A percentile compares a stretch with the other conserved stretches of the same genome.
Conservation (phyloP, 768 basidiomycete species). For the Jaapia argillacea region DNA sequence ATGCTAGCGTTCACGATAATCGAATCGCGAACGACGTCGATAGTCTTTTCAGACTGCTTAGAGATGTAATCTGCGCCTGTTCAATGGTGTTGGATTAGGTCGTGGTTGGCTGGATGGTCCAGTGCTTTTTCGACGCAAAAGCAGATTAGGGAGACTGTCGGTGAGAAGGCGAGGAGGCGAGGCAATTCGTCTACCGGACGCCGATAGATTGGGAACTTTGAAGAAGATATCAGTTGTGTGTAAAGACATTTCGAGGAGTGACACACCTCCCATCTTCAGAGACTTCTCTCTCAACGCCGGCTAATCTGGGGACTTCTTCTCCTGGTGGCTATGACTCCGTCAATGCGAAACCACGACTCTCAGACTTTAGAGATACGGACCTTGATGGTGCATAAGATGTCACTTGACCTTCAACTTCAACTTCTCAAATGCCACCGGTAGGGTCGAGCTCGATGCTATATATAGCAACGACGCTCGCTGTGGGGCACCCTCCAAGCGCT, state of each 20-base stretch:
- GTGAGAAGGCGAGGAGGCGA: slow-evolving; percentile 55
- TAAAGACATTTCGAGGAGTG: slow-evolving; percentile 16
- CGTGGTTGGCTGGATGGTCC: slow-evolving; percentile 69
- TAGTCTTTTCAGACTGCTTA: slow-evolving; percentile 81
- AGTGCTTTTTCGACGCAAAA: slow-evolving; percentile 48
- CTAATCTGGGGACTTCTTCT: slow-evolving; percentile 60
- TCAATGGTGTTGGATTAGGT: slow-evolving; percentile 75
- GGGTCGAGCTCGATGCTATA: too few relatives aligned
- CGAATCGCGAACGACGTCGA: slow-evolving; percentile 68
- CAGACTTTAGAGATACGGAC: slow-evolving; percentile 22
- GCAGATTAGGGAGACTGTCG: slow-evolving; percentile 57
- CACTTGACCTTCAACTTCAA: slow-evolving; percentile 59
- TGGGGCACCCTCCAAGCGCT: too few relatives aligned
- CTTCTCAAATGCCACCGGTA: slow-evolving; percentile 45
- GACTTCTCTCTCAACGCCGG: slow-evolving; percentile 54
- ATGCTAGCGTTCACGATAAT: slow-evolving; percentile 75
- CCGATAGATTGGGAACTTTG: slow-evolving; percentile 69
- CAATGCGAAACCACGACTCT: neutral
- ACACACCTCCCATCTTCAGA: slow-evolving; percentile 38
- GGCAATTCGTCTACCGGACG: slow-evolving; percentile 78
- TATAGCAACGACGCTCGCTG: too few relatives aligned
- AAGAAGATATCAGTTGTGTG: slow-evolving; percentile 3
- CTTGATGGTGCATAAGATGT: slow-evolving; percentile 67
- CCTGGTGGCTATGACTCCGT: slow-evolving; percentile 38
- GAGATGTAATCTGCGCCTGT: slow-evolving; percentile 76